Percentiles rank a stretch among this genome's conserved stretches.
Evolutionary conservation across 2,329 filamentous ascomycete genomes (phyloP).

Genomic region (Onygenales sp.): DNA sequence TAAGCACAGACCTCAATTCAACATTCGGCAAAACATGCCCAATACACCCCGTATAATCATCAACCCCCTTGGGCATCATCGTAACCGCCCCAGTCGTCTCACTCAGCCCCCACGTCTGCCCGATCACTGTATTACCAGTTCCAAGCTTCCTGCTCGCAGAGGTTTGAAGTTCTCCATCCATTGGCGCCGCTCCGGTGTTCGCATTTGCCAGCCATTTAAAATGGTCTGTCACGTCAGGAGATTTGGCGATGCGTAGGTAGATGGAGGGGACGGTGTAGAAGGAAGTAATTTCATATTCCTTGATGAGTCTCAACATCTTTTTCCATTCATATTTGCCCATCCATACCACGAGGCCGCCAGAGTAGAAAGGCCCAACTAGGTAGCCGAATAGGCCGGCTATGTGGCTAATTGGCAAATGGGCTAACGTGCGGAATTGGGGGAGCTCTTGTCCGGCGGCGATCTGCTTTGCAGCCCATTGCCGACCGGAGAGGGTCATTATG

Average conservation of each 20-base stretch:
- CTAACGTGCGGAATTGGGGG: background rate
- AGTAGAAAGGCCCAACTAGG: background rate
- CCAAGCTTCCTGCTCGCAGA: constrained; percentile 1
- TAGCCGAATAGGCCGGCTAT: constrained; percentile 1
- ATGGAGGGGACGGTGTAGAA: constrained; percentile 1
- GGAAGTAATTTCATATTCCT: constrained; percentile 1
- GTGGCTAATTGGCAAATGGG: constrained; percentile 1
- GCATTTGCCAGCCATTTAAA: background rate
- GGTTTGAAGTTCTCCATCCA: background rate
- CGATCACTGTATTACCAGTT: background rate
- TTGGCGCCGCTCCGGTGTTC: background rate
- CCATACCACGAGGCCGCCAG: background rate
- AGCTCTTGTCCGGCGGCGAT: background rate
- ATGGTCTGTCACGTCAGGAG: constrained; percentile 1
- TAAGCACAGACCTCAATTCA: background rate
- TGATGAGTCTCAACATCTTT: background rate
- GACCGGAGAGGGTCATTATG: background rate
- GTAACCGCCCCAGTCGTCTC: background rate
- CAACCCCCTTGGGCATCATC: background rate
- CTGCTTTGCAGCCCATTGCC: background rate
- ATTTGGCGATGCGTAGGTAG: background rate
- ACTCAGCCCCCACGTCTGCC: constrained; percentile 1
- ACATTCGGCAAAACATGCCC: constrained; percentile 1
- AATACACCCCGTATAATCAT: background rate
- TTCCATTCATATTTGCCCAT: constrained; percentile 4